These are phyloP conservation scores for Beauveria asiatica DNA, from an alignment of 2,329 filamentous ascomycete genomes.

Conservation along the genomic window DNA sequence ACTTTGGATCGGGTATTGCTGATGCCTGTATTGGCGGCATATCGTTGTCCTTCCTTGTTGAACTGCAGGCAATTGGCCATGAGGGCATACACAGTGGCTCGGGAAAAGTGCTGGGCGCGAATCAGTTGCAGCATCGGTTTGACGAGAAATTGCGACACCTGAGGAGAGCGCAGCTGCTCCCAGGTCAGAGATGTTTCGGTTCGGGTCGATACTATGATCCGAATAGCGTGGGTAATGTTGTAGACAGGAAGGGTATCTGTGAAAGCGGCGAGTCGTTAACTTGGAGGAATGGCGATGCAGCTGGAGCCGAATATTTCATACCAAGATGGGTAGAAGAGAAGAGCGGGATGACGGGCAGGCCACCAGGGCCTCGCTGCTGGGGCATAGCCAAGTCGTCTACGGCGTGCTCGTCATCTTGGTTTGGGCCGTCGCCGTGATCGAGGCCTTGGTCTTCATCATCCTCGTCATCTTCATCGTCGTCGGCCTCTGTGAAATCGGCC, in stretches of 20 bases:
- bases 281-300: neutral
- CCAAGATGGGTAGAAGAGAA: constrained; percentile 74
- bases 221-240: constrained; percentile 81
- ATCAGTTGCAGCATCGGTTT: constrained; percentile 94
- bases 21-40: constrained; percentile 75
- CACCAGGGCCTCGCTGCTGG: constrained; percentile 16
- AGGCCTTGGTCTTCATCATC: constrained; percentile 30
- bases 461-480: constrained; percentile 44
- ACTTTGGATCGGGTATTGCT: constrained; percentile 79
- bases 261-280: constrained; percentile 17
- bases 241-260: constrained; percentile 81
- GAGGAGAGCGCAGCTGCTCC: constrained; percentile 92
- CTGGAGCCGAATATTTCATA: constrained; percentile 27
- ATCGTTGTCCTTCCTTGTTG: constrained; percentile 72
- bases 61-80: constrained; percentile 95
- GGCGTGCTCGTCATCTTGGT: constrained; percentile 37
- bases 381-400: constrained; percentile 29
- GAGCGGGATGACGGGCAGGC: constrained; percentile 54
- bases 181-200: constrained; percentile 90
- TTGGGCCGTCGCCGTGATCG: constrained; percentile 41
- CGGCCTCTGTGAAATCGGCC: constrained; percentile 57
- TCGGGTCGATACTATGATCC: constrained; percentile 71
- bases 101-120: constrained; percentile 70
- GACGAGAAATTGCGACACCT: constrained; percentile 89
- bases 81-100: constrained; percentile 79